These are phyloP conservation scores for Blastobotrys muscicola DNA, from an alignment of 805 yeast species.

Conservation along the genomic window DNA sequence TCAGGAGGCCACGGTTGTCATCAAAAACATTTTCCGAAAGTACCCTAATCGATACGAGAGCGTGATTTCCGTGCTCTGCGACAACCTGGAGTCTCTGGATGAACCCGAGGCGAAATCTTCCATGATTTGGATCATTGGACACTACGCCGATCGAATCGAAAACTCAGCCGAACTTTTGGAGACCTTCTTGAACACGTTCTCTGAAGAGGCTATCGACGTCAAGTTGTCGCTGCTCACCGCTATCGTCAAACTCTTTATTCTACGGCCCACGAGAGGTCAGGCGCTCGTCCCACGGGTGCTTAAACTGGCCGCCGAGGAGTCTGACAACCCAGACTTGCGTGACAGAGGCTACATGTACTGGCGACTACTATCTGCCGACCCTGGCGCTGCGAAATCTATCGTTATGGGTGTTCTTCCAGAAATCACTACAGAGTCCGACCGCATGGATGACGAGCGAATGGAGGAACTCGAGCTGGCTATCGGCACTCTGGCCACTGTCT, in stretches of 20 bases:
- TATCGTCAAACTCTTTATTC: conserved; percentile 55
- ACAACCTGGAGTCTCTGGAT: conserved; percentile 42
- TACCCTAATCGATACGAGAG: conserved; percentile 53
- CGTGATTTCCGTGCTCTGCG: conserved; percentile 34
- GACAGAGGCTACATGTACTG: conserved; percentile 82
- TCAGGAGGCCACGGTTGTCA: conserved; percentile 70
- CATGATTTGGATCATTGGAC: conserved; percentile 77
- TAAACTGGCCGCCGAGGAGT: conserved; percentile 62
- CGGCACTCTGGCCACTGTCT: conserved; percentile 76
- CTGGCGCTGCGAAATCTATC: conserved; percentile 40
- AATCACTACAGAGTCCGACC: conserved; percentile 58
- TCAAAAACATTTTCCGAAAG: conserved; percentile 65
- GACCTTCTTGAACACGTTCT: conserved; percentile 37
- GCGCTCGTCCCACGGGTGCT: conserved; percentile 47
- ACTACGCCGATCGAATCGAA: conserved; percentile 44
- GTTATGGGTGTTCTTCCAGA: conserved; percentile 53
- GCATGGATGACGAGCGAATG: conserved; percentile 55
- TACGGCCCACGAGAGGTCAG: conserved; percentile 46
- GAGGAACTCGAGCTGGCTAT: conserved; percentile 78
- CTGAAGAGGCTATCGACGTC: conserved; percentile 62
- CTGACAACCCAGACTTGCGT: conserved; percentile 75
- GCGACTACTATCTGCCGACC: conserved; percentile 56
- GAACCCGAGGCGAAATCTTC: conserved; percentile 77
- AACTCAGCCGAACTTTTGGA: conserved; percentile 35
- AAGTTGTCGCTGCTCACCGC: conserved; percentile 70